Evolutionary conservation across 164 flowering plant species (phyloP).

Genomic region (Aristolochia fimbriata): DNA sequence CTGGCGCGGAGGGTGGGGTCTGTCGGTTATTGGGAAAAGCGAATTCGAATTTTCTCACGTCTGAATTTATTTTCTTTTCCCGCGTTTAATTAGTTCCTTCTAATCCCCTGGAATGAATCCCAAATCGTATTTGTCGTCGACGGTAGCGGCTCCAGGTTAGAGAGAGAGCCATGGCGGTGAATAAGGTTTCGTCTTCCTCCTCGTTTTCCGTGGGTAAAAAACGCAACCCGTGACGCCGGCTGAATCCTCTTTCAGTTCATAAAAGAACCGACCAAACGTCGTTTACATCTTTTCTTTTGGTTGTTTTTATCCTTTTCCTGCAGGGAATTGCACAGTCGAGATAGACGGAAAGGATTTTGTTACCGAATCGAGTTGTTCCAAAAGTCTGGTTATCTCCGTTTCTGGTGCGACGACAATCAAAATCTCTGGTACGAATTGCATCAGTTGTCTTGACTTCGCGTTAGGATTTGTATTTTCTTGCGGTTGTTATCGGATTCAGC

Average conservation of each 20-base stretch:
- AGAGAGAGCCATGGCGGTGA: neutral
- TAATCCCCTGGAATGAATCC: no score
- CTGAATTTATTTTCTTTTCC: no score
- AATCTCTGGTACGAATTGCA: constrained; percentile 30
- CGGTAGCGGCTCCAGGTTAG: no score
- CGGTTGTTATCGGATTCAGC: neutral
- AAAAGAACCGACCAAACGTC: neutral
- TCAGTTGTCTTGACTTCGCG: neutral
- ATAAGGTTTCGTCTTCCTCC: neutral
- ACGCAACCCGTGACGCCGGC: neutral
- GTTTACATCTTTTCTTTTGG: neutral
- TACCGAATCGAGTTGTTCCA: constrained; percentile 14
- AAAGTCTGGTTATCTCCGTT: constrained; percentile 30
- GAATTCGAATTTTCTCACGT: no score
- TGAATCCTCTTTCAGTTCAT: neutral
- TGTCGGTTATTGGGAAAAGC: no score
- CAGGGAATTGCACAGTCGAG: constrained; percentile 48
- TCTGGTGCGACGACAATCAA: constrained; percentile 24
- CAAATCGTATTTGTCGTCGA: no score
- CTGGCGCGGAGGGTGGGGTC: no score
- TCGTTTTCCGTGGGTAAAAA: neutral
- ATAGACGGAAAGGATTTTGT: constrained; percentile 34
- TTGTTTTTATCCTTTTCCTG: neutral
- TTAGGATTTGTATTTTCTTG: neutral
- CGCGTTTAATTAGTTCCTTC: no score